A percentile compares a stretch with the other conserved stretches of the same genome.
Conservation (phyloP, 2,329 filamentous ascomycete species). For the Arthrinium phaeospermum region DNA sequence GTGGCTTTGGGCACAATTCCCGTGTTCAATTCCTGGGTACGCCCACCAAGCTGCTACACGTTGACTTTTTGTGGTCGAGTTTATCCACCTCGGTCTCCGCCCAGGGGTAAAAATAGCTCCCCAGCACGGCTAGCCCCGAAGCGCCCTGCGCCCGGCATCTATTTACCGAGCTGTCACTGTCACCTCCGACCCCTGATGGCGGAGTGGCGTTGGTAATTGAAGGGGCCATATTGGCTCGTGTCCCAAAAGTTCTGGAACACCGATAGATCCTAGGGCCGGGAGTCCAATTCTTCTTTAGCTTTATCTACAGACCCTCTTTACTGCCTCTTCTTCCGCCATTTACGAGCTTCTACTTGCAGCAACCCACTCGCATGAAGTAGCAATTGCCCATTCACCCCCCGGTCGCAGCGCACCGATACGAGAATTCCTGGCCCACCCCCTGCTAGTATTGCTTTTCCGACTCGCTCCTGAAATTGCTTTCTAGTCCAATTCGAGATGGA, state of each 20-base stretch:
- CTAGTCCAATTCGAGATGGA: background rate
- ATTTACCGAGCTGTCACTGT: background rate
- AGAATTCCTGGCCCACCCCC: background rate
- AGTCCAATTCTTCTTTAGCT: background rate
- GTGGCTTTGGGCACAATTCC: background rate
- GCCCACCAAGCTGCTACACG: background rate
- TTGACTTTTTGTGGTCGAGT: background rate
- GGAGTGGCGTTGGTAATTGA: background rate
- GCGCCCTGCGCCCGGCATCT: background rate
- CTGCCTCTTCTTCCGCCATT: background rate
- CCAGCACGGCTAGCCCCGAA: background rate
- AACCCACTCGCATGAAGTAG: background rate
- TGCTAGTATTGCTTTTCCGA: background rate
- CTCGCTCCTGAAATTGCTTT: background rate
- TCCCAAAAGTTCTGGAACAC: background rate
- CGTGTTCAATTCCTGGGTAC: background rate
- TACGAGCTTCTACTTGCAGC: background rate
- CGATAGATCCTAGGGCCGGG: background rate
- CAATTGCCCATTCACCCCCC: background rate
- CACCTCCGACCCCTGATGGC: background rate
- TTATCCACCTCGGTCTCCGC: background rate
- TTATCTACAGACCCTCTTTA: background rate
- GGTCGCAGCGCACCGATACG: slow-evolving; percentile 1
- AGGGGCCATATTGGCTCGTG: slow-evolving; percentile 5
- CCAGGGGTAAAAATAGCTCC: background rate